A percentile compares a stretch with the other conserved stretches of the same genome.
Conservation (phyloP, 257 asterid species). For the Nicotiana obtusifolia region DNA sequence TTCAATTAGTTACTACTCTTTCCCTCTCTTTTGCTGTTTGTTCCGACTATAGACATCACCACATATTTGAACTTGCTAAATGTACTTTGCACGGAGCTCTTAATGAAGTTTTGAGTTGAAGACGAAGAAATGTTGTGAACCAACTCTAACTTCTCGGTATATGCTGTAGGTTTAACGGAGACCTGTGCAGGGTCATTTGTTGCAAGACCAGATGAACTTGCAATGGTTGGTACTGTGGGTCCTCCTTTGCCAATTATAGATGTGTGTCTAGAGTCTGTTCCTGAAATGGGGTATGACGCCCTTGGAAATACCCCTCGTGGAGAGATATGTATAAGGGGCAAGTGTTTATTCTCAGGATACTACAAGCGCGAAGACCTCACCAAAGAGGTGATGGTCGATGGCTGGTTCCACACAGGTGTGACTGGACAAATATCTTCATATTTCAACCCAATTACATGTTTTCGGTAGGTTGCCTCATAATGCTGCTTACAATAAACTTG, state of each 20-base stretch:
- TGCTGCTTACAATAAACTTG: not conserved
- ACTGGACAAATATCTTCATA: not conserved
- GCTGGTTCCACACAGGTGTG: constrained; percentile 84
- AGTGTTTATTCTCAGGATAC: constrained; percentile 76
- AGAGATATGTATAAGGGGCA: constrained; percentile 74
- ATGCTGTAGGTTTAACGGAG: constrained; percentile 68
- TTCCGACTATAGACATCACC: not conserved
- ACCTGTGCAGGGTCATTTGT: constrained; percentile 87
- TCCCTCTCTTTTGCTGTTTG: not conserved
- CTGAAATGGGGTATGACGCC: constrained; percentile 82
- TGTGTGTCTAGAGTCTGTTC: constrained; percentile 67
- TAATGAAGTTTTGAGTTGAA: not conserved
- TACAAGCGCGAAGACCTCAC: constrained; percentile 72
- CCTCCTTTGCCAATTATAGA: constrained; percentile 77
- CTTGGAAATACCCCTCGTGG: constrained; percentile 62
- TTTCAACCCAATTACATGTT: not conserved
- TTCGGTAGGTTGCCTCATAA: not conserved
- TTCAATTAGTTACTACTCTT: not conserved
- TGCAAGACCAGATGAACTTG: constrained; percentile 60
- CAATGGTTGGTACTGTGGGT: constrained; percentile 76
- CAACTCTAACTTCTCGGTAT: not conserved
- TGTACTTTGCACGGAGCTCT: not conserved
- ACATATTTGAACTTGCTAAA: not conserved
- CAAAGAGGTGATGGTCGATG: constrained; percentile 58
- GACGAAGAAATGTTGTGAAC: not conserved